Conservation (phyloP, 805 yeast species). For the Kluyveromyces dobzhanskii region DNA sequence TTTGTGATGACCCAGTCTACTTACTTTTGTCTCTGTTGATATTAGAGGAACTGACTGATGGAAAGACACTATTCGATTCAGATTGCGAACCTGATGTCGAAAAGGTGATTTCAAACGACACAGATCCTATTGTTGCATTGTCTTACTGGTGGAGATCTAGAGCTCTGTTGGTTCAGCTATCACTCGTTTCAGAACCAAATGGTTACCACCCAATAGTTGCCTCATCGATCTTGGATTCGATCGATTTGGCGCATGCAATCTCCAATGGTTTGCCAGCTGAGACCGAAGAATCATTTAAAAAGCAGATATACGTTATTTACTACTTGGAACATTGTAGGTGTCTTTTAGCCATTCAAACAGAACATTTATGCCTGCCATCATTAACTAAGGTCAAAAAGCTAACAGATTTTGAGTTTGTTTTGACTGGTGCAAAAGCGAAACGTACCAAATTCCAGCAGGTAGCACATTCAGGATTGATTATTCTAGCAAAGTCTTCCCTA, state of each 20-base stretch:
- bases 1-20: slow-evolving; percentile 43
- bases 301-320: slow-evolving; percentile 38
- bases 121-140: slow-evolving; percentile 37
- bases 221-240: slow-evolving; percentile 25
- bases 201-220: slow-evolving; percentile 34
- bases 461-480: slow-evolving; percentile 64
- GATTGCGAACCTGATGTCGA: slow-evolving; percentile 12
- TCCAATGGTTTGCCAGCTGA: slow-evolving; percentile 17
- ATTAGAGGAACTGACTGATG: slow-evolving; percentile 34
- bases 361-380: slow-evolving; percentile 48
- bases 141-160: slow-evolving; percentile 72
- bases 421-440: slow-evolving; percentile 85
- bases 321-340: slow-evolving; percentile 63
- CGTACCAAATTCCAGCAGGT: slow-evolving; percentile 74
- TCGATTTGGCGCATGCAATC: slow-evolving; percentile 23
- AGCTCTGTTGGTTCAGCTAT: slow-evolving; percentile 53
- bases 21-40: slow-evolving; percentile 36
- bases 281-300: slow-evolving; percentile 27
- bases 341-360: slow-evolving; percentile 54
- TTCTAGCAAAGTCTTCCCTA: slow-evolving; percentile 52
- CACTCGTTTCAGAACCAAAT: slow-evolving; percentile 56
- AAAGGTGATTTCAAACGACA: slow-evolving; percentile 13
- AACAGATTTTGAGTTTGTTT: slow-evolving; percentile 51
- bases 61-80: slow-evolving; percentile 23
- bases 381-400: slow-evolving; percentile 48